phyloP scores from a whole-genome alignment of 106 monocot genomes.

The Dendrobium chrysotoxum region DNA sequence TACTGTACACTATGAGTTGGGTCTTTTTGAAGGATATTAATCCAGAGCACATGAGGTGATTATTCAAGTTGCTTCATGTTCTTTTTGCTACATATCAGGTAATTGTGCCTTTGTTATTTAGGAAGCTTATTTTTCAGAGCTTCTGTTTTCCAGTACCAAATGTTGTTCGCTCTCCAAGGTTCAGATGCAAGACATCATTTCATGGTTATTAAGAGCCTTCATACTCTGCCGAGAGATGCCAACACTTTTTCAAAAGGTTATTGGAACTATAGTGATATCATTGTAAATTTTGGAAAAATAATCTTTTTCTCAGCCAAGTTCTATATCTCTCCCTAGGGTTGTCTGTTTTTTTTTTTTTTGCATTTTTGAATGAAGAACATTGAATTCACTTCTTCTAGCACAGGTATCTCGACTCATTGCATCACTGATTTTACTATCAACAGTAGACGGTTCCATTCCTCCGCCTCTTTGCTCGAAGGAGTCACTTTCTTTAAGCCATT shows the following conservation, averaged over 20 bases:
- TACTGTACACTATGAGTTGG: conserved; percentile 62
- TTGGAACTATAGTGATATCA: neutral
- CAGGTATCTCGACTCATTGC: conserved; percentile 78
- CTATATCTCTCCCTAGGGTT: neutral
- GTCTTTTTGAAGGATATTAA: conserved; percentile 47
- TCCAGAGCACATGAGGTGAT: conserved; percentile 38
- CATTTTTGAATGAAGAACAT: neutral
- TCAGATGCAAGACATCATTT: conserved; percentile 36
- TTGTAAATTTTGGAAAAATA: neutral
- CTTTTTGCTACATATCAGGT: neutral
- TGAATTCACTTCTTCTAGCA: conserved; percentile 7
- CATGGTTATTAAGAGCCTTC: conserved; percentile 74
- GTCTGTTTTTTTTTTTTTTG: conserved; percentile 5
- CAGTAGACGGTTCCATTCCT: conserved; percentile 29
- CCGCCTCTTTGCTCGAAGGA: conserved; percentile 25
- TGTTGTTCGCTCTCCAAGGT: conserved; percentile 62
- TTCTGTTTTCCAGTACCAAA: conserved; percentile 34
- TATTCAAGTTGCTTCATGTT: conserved; percentile 5
- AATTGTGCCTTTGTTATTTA: neutral
- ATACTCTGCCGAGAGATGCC: conserved; percentile 52
- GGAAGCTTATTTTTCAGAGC: neutral
- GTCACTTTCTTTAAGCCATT: conserved; percentile 58
- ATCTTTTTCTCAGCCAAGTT: neutral
- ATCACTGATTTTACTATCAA: conserved; percentile 53
- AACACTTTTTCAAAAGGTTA: conserved; percentile 71